These are phyloP conservation scores for Cladosporium sp. DNA, from an alignment of 2,329 filamentous ascomycete species.

Conservation along the genomic window DNA sequence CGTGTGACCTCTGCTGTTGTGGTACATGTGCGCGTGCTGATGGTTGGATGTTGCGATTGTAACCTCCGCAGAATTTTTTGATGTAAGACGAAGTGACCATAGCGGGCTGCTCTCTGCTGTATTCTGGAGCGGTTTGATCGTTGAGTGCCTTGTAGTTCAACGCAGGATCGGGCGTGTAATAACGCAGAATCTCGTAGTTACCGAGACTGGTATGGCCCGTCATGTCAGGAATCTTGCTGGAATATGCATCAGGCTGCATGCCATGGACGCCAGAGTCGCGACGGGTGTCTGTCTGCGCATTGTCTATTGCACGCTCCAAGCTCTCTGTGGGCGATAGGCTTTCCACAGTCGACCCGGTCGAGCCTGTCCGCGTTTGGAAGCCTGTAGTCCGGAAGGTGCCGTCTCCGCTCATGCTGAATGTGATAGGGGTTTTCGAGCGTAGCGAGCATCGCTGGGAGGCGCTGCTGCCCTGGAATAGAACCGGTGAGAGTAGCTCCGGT, in stretches of 20 bases:
- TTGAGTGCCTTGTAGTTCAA: not conserved
- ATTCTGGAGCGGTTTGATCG: not conserved
- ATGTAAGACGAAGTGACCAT: not conserved
- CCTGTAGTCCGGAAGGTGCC: not conserved
- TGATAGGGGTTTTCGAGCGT: not conserved
- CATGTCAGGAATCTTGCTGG: not conserved
- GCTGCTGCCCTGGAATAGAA: not conserved
- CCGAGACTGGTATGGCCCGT: not conserved
- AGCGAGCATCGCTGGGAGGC: not conserved
- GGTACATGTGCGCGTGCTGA: not conserved
- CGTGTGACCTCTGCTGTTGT: not conserved
- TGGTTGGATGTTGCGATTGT: not conserved
- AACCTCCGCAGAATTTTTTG: not conserved
- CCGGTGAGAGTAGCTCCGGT: not conserved
- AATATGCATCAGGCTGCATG: not conserved
- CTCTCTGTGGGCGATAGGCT: not conserved
- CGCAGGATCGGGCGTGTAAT: not conserved
- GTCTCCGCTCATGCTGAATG: not conserved
- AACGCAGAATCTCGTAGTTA: not conserved
- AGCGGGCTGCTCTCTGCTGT: not conserved
- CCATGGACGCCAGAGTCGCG: not conserved
- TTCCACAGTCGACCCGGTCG: not conserved
- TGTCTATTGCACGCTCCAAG: not conserved
- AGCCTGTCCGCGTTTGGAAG: not conserved
- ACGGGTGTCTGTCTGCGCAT: not conserved